Conservation (phyloP, 116 monocot species). For the Cymodocea nodosa region DNA sequence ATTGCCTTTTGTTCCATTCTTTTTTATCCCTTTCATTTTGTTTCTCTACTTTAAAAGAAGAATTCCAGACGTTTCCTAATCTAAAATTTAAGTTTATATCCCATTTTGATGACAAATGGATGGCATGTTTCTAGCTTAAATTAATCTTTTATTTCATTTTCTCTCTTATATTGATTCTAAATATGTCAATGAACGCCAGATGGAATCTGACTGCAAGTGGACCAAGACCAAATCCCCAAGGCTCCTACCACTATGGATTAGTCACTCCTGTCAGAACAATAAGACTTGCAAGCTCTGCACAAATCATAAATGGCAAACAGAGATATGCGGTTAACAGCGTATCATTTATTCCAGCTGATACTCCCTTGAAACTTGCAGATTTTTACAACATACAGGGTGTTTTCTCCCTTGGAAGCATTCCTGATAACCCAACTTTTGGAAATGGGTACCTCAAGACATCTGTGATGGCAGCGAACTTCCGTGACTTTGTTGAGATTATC, state of each 20-base stretch:
- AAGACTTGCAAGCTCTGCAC: slow-evolving; percentile 61
- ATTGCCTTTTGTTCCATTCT: too few species aligned
- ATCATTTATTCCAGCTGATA: slow-evolving; percentile 65
- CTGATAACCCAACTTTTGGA: slow-evolving; percentile 52
- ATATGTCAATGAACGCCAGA: slow-evolving; percentile 18
- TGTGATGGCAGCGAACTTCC: slow-evolving; percentile 67
- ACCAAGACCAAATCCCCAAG: slow-evolving; percentile 83
- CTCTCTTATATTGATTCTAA: neutral
- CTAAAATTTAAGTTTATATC: too few species aligned
- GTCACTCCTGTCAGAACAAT: slow-evolving; percentile 54
- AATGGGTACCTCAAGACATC: slow-evolving; percentile 58
- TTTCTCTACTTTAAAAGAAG: too few species aligned
- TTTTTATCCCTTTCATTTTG: too few species aligned
- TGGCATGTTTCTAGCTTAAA: too few species aligned
- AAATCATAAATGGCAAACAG: slow-evolving; percentile 58
- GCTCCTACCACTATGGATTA: slow-evolving; percentile 80
- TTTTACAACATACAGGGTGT: slow-evolving; percentile 68
- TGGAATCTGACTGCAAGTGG: slow-evolving; percentile 86
- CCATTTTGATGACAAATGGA: too few species aligned
- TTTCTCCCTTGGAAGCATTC: slow-evolving; percentile 51
- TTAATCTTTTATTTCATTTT: too few species aligned
- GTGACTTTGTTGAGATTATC: slow-evolving; percentile 71
- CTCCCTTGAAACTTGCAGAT: slow-evolving; percentile 76
- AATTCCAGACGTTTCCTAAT: too few species aligned
- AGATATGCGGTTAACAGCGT: slow-evolving; percentile 79